phyloP scores from a whole-genome alignment of 495 filamentous ascomycete genomes.

The Talaromyces liani region DNA sequence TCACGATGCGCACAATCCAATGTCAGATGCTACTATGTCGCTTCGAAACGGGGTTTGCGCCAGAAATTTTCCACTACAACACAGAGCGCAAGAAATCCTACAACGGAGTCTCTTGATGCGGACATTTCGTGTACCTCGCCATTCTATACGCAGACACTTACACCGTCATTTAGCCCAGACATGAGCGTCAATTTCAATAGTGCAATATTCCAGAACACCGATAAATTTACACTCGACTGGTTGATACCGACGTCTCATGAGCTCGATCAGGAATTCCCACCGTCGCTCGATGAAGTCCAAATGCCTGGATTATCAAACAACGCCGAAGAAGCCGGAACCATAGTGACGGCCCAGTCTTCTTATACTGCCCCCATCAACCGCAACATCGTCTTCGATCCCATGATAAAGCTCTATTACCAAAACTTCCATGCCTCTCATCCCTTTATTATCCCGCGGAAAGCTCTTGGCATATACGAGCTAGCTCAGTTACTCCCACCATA shows the following conservation, averaged over 20 bases:
- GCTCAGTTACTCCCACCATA: slow-evolving; percentile 17
- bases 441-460: slow-evolving; percentile 44
- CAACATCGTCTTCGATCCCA: slow-evolving; percentile 18
- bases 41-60: slow-evolving; percentile 1
- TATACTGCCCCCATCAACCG: neutral
- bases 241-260: neutral
- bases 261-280: neutral
- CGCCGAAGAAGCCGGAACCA: neutral
- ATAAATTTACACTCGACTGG: neutral
- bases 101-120: neutral
- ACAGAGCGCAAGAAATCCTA: slow-evolving; percentile 1
- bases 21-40: neutral
- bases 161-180: neutral
- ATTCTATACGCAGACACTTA: neutral
- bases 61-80: neutral
- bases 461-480: slow-evolving; percentile 35
- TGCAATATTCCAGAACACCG: neutral
- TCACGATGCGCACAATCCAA: neutral
- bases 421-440: slow-evolving; percentile 68
- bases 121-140: neutral
- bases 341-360: neutral
- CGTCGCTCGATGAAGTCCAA: neutral
- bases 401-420: slow-evolving; percentile 46
- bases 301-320: neutral
- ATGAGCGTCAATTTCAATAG: neutral